phyloP scores from a whole-genome alignment of 2,329 filamentous ascomycete genomes.

The Laburnicola sp. region DNA sequence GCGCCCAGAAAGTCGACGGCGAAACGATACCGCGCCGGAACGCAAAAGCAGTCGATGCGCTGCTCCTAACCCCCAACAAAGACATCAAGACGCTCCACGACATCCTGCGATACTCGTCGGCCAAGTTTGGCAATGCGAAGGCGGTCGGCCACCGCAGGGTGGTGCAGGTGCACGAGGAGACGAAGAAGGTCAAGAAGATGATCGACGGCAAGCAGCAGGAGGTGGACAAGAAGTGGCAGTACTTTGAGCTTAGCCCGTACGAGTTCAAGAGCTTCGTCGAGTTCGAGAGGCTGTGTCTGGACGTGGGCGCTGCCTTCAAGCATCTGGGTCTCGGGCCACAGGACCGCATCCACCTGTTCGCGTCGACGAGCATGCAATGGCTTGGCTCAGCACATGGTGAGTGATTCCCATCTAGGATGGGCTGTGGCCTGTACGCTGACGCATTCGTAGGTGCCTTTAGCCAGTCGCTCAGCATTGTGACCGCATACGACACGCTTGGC shows the following conservation, averaged over 20 bases:
- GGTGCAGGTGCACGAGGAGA: conserved; percentile 77
- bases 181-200: conserved; percentile 86
- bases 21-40: conserved; percentile 85
- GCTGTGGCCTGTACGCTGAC: conserved; percentile 14
- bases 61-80: conserved; percentile 66
- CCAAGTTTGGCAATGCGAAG: conserved; percentile 57
- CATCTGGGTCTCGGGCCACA: conserved; percentile 70
- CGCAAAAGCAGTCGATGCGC: conserved; percentile 68
- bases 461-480: conserved; percentile 89
- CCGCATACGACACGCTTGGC: conserved; percentile 91
- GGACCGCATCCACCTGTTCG: conserved; percentile 79
- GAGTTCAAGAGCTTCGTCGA: conserved; percentile 77
- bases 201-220: conserved; percentile 77
- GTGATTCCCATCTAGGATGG: conserved; percentile 14
- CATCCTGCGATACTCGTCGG: conserved; percentile 70
- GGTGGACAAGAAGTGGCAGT: conserved; percentile 89
- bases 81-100: conserved; percentile 79
- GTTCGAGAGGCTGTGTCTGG: conserved; percentile 70
- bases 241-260: conserved; percentile 80
- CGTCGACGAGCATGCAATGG: conserved; percentile 81
- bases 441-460: conserved; percentile 61
- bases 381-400: conserved; percentile 74
- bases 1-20: conserved; percentile 69
- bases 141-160: conserved; percentile 69
- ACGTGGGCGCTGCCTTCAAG: conserved; percentile 73